Percentiles rank a stretch among this genome's conserved stretches.
Conservation (phyloP, 1,139 yeast species). For the Spencermartinsiella ligniputridi region DNA sequence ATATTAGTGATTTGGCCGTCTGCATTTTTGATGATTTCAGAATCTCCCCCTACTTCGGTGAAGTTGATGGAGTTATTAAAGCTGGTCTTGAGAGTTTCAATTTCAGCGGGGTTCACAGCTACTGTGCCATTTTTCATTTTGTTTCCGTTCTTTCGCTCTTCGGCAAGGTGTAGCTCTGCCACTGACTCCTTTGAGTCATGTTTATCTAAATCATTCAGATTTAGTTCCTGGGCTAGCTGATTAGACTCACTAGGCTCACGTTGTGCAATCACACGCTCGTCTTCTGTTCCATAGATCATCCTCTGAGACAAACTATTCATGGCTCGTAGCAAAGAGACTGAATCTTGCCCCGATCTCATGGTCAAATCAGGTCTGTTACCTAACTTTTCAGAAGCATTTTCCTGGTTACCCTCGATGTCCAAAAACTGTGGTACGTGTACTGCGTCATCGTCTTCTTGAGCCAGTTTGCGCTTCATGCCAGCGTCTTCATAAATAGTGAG, state of each 20-base stretch:
- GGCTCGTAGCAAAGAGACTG: slow-evolving; percentile 71
- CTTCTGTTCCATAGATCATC: slow-evolving; percentile 58
- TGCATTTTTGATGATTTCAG: slow-evolving; percentile 21
- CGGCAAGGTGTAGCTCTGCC: slow-evolving; percentile 49
- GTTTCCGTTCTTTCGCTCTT: neutral
- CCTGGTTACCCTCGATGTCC: slow-evolving; percentile 75
- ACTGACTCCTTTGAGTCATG: slow-evolving; percentile 44
- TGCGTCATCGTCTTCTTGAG: slow-evolving; percentile 13
- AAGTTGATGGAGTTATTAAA: slow-evolving; percentile 20
- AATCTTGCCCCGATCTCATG: slow-evolving; percentile 63
- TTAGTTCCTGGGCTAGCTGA: slow-evolving; percentile 47
- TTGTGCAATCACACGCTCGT: slow-evolving; percentile 8
- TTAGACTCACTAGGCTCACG: slow-evolving; percentile 26
- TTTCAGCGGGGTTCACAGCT: neutral
- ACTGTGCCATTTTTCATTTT: neutral
- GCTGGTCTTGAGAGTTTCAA: slow-evolving; percentile 18
- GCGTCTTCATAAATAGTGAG: slow-evolving; percentile 35
- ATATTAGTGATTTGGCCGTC: slow-evolving; percentile 22
- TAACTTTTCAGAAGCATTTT: slow-evolving; percentile 68
- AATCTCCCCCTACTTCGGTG: slow-evolving; percentile 18
- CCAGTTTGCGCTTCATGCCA: slow-evolving; percentile 48
- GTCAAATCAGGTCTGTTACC: slow-evolving; percentile 89
- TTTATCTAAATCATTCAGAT: slow-evolving; percentile 59
- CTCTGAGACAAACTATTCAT: slow-evolving; percentile 86
- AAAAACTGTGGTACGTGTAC: slow-evolving; percentile 39